Evolutionary conservation across 352 stramenopile genomes (phyloP), one percentile per base, ranked within the genome.

Genomic region (Stramenopiles sp.): DNA sequence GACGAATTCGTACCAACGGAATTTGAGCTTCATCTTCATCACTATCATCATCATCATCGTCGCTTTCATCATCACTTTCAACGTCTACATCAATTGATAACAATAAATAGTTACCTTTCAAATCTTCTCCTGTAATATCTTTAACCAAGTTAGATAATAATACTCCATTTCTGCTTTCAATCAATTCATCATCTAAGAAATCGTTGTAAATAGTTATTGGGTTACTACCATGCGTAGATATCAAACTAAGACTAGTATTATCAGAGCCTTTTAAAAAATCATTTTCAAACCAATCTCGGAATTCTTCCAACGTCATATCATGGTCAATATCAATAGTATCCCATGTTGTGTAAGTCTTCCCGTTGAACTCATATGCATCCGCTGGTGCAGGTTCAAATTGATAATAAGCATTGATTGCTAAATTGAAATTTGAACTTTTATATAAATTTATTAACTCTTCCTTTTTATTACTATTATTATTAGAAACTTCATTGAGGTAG

Each of bases 331-430:
- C 38, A 13, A 53, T 53, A 13, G 4, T 13, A 53, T 53, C 38
- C 38, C 38, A 53, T 4, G 4, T 53, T 13, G 38, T 53, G 38
- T 53, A 53, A 4, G 4, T 4, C 13, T 53, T 53, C 4, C 38
- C 38, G 38, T 53, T 53, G 13, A 53, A 53, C 4, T 53, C 4
- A 13, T 53, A 53, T 53, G 38, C 38, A 13, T 53, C 38, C 13
- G 38, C 38, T 53, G 13, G 13, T 13, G 38, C 38, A 53, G 80
- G 80, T 78, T 83, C 80, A 32, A 83, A 83, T 4, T 73, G 76
- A 4, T 73, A 43, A 20, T 76, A 81, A 23, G 27, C 53, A 74
- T 83, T 83, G 6, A 81, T 63, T 0, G 80, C 80, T 27, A 83
- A 73, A 63, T 83, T 83, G 43, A 83, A 7, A 31, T 83, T 83